Conservation (phyloP, 1,284 basidiomycete genomes). For the Naganishia sp. region DNA sequence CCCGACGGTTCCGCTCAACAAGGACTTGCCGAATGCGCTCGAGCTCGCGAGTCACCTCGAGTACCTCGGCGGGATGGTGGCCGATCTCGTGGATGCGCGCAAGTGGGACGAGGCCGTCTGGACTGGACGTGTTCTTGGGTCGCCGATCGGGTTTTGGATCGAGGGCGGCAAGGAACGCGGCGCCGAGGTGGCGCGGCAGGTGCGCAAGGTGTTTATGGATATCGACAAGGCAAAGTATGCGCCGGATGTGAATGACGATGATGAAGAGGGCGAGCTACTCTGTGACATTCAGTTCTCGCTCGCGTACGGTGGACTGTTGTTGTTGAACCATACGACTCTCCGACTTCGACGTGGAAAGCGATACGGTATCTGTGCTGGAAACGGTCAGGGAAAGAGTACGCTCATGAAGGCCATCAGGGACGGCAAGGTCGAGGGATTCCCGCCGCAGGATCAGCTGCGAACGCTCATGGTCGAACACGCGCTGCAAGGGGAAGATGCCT, state of each 20-base stretch:
- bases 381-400: slow-evolving; percentile 96
- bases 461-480: slow-evolving; percentile 97
- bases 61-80: slow-evolving; percentile 72
- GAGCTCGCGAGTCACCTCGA: slow-evolving; percentile 58
- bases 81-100: slow-evolving; percentile 72
- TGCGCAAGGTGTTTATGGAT: slow-evolving; percentile 71
- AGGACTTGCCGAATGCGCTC: slow-evolving; percentile 48
- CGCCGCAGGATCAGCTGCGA: slow-evolving; percentile 79
- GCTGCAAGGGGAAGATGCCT: slow-evolving; percentile 86
- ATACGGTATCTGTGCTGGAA: slow-evolving; percentile 94
- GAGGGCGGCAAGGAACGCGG: slow-evolving; percentile 50
- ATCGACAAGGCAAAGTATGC: slow-evolving; percentile 67
- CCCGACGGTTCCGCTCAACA: slow-evolving; percentile 53
- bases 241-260: slow-evolving; percentile 62
- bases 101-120: slow-evolving; percentile 69
- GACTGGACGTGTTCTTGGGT: slow-evolving; percentile 68
- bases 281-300: slow-evolving; percentile 94
- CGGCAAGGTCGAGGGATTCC: slow-evolving; percentile 92
- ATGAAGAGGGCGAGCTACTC: slow-evolving; percentile 74
- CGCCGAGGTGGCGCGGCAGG: slow-evolving; percentile 62
- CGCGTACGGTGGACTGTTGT: slow-evolving; percentile 91
- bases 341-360: slow-evolving; percentile 85
- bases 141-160: slow-evolving; percentile 72
- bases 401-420: slow-evolving; percentile 94
- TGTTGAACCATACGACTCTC: slow-evolving; percentile 92